Evolutionary conservation across 495 filamentous ascomycete species (phyloP), one percentile per base, ranked within the genome.

Genomic region (Haplographium delicatum): DNA sequence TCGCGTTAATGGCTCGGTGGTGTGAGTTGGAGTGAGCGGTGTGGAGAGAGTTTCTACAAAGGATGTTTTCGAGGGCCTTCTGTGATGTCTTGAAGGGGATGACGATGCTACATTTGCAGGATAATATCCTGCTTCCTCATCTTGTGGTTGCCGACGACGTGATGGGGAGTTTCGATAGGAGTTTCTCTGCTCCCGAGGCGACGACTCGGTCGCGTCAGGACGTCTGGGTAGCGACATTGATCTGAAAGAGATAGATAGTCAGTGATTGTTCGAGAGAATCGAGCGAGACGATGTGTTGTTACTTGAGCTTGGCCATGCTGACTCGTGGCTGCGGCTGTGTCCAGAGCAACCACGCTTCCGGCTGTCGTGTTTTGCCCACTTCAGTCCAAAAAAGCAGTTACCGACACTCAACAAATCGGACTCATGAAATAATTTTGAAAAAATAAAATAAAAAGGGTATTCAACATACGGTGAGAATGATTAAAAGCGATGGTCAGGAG

Each of bases 161-260:
- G 82, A 79, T 4, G 81, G 80, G 30, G 85, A 81, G 38, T 86
- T 79, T 50, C 82, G 83, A 59, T 85, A 88, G 33, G 80, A 54
- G 49, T 48, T 62, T 50, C 69, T 68, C 53, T 79, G 78, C 50
- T 85, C 81, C 51, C 76, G 78, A 34, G 75, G 72, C 33, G 83
- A 77, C 52, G 73, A 80, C 54, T 69, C 67, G 51, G 73, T 71
- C 47, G 70, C 73, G 49, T 73, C 73, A 16, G 84, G 83, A 61
- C 81, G 71, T 62, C 82, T 79, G 48, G 85, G 82, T 51, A 84
- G 40, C 23, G 44, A 46, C 58, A 55, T 56, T 20, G 24, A 27
- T 56, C 57, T 60, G 46, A 39, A 39, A 31, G 16, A 22, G 41
- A 38, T 19, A 20, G 13, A 25, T 11, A n/a, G 27, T 60, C 24